Evolutionary conservation across 768 basidiomycete species (phyloP).

Genomic region (Kwoniella dendrophila): DNA sequence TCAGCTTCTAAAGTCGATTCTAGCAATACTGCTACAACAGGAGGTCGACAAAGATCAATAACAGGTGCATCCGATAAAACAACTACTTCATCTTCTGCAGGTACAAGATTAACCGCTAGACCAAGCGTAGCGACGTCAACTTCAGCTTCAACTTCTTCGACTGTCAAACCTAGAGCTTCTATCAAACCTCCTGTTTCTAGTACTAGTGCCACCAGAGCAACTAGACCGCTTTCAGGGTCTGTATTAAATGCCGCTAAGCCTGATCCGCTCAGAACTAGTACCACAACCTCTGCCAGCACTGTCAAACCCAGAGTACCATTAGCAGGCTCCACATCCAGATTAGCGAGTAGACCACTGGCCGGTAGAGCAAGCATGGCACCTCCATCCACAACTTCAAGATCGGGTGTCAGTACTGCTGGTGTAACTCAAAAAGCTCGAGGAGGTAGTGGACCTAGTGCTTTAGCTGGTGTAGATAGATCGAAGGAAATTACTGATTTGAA

Average conservation of each 20-base stretch:
- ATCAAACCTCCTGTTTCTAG: conserved; percentile 15
- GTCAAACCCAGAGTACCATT: conserved; percentile 3
- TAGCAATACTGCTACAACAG: not conserved
- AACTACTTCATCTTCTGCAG: conserved; percentile 7
- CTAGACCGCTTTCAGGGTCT: not conserved
- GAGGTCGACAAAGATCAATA: conserved; percentile 8
- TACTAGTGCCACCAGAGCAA: not conserved
- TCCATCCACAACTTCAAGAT: not conserved
- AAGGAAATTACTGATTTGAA: conserved; percentile 24
- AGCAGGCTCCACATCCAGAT: conserved; percentile 10
- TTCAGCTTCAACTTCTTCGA: not conserved
- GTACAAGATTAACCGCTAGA: not conserved
- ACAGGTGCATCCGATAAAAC: conserved; percentile 18
- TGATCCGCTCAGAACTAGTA: conserved; percentile 4
- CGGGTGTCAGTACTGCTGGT: not conserved
- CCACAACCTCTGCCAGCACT: not conserved
- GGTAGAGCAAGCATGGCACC: conserved; percentile 28
- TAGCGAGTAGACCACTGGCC: conserved; percentile 1
- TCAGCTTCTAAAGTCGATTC: conserved; percentile 7
- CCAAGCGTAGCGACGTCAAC: too few species aligned
- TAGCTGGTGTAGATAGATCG: conserved; percentile 10
- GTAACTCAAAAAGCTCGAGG: conserved; percentile 14
- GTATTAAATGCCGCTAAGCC: conserved; percentile 1
- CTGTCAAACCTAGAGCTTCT: conserved; percentile 10
- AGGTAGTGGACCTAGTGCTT: conserved; percentile 15